phyloP scores from a whole-genome alignment of 2,329 filamentous ascomycete species.

The Chrysoporthe deuterocubensis region DNA sequence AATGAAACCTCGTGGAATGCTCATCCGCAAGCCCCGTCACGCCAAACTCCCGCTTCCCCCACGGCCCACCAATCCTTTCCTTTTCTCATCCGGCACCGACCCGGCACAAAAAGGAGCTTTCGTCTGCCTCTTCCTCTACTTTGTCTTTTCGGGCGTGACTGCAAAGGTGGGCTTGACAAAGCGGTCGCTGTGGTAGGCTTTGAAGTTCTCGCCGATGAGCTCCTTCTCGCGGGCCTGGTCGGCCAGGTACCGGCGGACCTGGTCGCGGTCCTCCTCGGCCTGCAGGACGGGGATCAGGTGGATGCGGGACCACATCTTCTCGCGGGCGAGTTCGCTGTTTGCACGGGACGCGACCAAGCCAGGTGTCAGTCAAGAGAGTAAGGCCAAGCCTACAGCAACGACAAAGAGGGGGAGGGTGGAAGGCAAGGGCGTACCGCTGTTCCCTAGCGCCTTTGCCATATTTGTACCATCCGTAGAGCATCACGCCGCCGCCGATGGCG shows the following conservation, averaged over 20 bases:
- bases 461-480: conserved; percentile 91
- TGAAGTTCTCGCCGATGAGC: conserved; percentile 80
- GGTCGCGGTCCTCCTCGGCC: conserved; percentile 95
- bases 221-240: conserved; percentile 90
- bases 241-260: conserved; percentile 83
- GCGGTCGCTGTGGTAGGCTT: conserved; percentile 88
- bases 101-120: no score
- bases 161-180: conserved; percentile 82
- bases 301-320: conserved; percentile 98
- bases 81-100: background rate
- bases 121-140: conserved; percentile 39
- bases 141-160: conserved; percentile 66
- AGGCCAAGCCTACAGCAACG: background rate
- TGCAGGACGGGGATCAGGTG: conserved; percentile 92
- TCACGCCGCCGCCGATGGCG: conserved; percentile 74
- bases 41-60: no score
- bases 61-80: background rate
- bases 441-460: conserved; percentile 82
- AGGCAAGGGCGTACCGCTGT: conserved; percentile 71
- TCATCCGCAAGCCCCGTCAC: no score
- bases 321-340: conserved; percentile 85
- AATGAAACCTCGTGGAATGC: no score
- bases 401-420: background rate
- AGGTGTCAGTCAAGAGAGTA: conserved; percentile 8
- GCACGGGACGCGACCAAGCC: no score